These are phyloP conservation scores for Lentinula detonsa DNA, from an alignment of 768 basidiomycete genomes.

Conservation along the genomic window DNA sequence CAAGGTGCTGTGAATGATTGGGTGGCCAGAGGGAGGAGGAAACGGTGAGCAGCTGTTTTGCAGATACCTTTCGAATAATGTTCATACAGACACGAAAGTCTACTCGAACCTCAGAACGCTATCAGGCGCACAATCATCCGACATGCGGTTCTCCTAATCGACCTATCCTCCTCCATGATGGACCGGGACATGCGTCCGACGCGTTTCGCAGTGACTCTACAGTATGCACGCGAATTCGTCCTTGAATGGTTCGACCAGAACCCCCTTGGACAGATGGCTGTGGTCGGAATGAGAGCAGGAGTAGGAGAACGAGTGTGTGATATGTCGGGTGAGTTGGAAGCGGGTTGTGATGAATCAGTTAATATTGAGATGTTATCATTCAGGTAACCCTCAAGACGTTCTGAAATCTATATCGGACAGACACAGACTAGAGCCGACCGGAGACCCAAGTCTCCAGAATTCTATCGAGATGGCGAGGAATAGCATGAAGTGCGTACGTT, in stretches of 20 bases:
- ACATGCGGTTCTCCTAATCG: constrained; percentile 88
- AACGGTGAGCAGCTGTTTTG: constrained; percentile 49
- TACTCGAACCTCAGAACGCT: constrained; percentile 78
- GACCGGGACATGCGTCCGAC: constrained; percentile 96
- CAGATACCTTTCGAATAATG: not conserved
- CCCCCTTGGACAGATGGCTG: constrained; percentile 92
- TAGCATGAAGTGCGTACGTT: constrained; percentile 73
- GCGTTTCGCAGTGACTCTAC: constrained; percentile 84
- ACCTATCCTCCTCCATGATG: constrained; percentile 87
- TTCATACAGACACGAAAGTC: constrained; percentile 28
- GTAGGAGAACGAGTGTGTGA: constrained; percentile 87
- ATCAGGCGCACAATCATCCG: constrained; percentile 95
- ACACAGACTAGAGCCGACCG: constrained; percentile 81
- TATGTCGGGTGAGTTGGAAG: constrained; percentile 72
- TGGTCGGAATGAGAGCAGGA: constrained; percentile 90
- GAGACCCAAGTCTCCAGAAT: constrained; percentile 96
- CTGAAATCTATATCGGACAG: constrained; percentile 79
- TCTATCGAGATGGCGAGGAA: constrained; percentile 94
- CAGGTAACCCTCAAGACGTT: constrained; percentile 97
- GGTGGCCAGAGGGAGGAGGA: constrained; percentile 78
- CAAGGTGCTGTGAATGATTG: constrained; percentile 87
- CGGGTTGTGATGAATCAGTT: not conserved
- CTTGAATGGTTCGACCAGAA: constrained; percentile 99
- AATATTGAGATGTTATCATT: not conserved
- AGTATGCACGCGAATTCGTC: constrained; percentile 89